Evolutionary conservation across 2,329 filamentous ascomycete genomes (phyloP).

Genomic region (Ceratocystis colombiana): DNA sequence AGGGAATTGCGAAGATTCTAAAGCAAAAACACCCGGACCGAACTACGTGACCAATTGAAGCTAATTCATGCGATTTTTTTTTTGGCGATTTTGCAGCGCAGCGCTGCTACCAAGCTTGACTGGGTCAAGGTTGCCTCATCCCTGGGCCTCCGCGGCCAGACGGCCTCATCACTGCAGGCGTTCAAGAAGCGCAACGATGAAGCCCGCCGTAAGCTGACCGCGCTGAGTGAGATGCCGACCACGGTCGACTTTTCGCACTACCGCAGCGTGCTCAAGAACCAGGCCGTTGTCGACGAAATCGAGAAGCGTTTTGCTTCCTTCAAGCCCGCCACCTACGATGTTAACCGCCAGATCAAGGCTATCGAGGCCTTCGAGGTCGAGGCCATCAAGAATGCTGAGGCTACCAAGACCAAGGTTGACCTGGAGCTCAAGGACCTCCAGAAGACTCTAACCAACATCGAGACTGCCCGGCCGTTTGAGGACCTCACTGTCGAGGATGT

Average conservation of each 20-base stretch:
- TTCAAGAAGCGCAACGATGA: constrained; percentile 99
- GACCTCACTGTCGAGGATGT: constrained; percentile 97
- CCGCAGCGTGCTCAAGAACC: constrained; percentile 89
- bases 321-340: constrained; percentile 89
- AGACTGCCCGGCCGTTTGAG: constrained; percentile 89
- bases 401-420: constrained; percentile 93
- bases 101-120: constrained; percentile 98
- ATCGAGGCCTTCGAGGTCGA: constrained; percentile 97
- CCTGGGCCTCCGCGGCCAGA: constrained; percentile 92
- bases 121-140: constrained; percentile 91
- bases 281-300: constrained; percentile 88
- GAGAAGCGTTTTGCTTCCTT: constrained; percentile 89
- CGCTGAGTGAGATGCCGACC: constrained; percentile 73
- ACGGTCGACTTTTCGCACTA: constrained; percentile 89
- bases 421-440: constrained; percentile 86
- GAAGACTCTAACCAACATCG: constrained; percentile 94
- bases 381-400: constrained; percentile 92
- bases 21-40: too few species aligned
- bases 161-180: constrained; percentile 75
- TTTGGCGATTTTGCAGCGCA: constrained; percentile 55
- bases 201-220: constrained; percentile 82
- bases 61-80: constrained; percentile 11
- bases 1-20: too few species aligned
- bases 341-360: constrained; percentile 87
- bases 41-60: neutral